Base-by-base conservation (phyloP, 345 rosid species). In the Litchi chinensis region DNA sequence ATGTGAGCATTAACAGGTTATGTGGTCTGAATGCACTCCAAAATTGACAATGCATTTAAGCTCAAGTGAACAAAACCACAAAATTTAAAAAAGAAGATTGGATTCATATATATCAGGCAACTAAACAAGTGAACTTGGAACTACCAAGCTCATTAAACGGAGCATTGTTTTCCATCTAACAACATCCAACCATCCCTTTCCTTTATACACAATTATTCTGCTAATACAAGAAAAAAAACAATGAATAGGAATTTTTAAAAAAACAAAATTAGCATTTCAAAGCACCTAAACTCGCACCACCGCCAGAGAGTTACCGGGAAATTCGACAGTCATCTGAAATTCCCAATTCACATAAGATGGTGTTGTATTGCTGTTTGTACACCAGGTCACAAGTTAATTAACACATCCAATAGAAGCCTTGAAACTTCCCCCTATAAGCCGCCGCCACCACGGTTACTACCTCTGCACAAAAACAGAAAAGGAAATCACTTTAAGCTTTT, bases 161-260 rank as follows among this genome's bases (percentile, higher is more conserved):
- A 78, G 75, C 82, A 70, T 83, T 81, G 59, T 74, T 67, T 78
- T 69, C 80, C 79, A 68, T 26, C 52, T 64, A 73, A 56, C 46
- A 80, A 74, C 74, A 73, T 32, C 68, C 28, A n/a, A 32, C 77
- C 69, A 73, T 67, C 73, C 73, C 57, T 64, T 84, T 79, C 69
- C 85, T 81, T 71, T 81, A 67, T 71, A 84, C 80, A 71, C 65
- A 77, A 50, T 87, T 86, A 84, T 89, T 86, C 76, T 21, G 73
- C 48, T 82, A 76, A 73, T 21, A 60, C 13, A 37, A 80, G 57
- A 71, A 77, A 21, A 21, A 48, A 76, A 68, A 48, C 70, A 80
- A 74, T 50, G 76, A 80, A 82, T 70, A 72, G 79, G 41, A 68
- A 77, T 77, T 77, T 77, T 60, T 60, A 50, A 72, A 73, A 73